These are phyloP conservation scores for Rhodomyrtus psidioides DNA, from an alignment of 441 rosid species.

Conservation along the genomic window DNA sequence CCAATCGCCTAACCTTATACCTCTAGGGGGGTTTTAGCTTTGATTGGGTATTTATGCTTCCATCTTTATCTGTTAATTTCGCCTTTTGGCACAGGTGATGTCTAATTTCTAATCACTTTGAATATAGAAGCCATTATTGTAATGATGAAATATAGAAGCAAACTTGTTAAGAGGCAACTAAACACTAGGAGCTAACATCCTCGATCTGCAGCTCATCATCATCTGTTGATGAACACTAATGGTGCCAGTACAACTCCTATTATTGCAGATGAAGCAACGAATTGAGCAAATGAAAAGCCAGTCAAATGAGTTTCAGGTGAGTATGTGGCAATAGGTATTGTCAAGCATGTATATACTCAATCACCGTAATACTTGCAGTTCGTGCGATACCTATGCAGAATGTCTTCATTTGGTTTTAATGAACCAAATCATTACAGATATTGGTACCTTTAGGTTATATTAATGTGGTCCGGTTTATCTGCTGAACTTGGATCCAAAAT, in stretches of 20 bases:
- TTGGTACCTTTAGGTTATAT: background rate
- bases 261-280: conserved; percentile 35
- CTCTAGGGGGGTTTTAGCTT: background rate
- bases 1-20: background rate
- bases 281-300: conserved; percentile 25
- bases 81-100: background rate
- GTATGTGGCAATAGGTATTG: background rate
- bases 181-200: background rate
- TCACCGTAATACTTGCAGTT: background rate
- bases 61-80: background rate
- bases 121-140: background rate
- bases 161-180: background rate
- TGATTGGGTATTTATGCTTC: background rate
- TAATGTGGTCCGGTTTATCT: background rate
- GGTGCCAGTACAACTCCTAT: background rate
- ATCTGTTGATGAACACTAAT: background rate
- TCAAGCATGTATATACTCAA: background rate
- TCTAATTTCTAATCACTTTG: background rate
- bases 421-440: background rate
- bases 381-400: background rate
- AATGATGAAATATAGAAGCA: background rate
- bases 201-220: background rate
- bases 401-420: background rate
- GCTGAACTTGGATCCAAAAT: background rate
- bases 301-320: conserved; percentile 47